Evolutionary conservation across 805 yeast genomes (phyloP).

Genomic region (Candida michaelii): DNA sequence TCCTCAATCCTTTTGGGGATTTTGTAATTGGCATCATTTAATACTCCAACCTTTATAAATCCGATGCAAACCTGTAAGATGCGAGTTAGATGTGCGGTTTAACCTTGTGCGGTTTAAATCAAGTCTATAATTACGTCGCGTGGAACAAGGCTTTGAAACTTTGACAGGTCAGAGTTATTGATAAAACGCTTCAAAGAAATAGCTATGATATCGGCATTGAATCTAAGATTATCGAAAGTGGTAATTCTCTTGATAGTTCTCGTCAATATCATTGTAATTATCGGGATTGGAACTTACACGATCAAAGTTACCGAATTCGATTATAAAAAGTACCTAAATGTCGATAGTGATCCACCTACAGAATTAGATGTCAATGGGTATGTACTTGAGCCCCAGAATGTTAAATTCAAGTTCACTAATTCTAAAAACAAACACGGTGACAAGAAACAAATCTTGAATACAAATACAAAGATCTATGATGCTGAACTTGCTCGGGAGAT

Average conservation of each 20-base stretch:
- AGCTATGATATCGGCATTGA: conserved; percentile 20
- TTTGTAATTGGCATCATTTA: no score
- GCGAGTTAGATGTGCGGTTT: no score
- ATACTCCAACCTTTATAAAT: no score
- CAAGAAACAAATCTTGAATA: conserved; percentile 32
- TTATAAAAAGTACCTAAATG: conserved; percentile 2
- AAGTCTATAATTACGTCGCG: background rate
- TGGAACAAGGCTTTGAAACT: background rate
- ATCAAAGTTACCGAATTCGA: conserved; percentile 9
- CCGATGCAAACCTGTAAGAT: no score
- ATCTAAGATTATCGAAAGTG: conserved; percentile 15
- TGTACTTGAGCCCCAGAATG: conserved; percentile 23
- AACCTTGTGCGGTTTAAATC: no score
- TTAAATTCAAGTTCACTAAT: conserved; percentile 34
- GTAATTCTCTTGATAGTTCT: conserved; percentile 11
- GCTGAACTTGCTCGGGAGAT: conserved; percentile 37
- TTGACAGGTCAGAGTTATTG: no score
- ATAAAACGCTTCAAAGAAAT: no score
- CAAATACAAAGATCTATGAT: conserved; percentile 40
- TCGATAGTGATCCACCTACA: background rate
- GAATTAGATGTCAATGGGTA: conserved; percentile 8
- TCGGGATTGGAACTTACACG: conserved; percentile 12
- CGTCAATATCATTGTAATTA: conserved; percentile 14
- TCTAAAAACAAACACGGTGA: conserved; percentile 25
- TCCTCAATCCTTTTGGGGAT: no score